Base-by-base conservation (phyloP, 768 basidiomycete genomes). In the Lactifluus rugatus region DNA sequence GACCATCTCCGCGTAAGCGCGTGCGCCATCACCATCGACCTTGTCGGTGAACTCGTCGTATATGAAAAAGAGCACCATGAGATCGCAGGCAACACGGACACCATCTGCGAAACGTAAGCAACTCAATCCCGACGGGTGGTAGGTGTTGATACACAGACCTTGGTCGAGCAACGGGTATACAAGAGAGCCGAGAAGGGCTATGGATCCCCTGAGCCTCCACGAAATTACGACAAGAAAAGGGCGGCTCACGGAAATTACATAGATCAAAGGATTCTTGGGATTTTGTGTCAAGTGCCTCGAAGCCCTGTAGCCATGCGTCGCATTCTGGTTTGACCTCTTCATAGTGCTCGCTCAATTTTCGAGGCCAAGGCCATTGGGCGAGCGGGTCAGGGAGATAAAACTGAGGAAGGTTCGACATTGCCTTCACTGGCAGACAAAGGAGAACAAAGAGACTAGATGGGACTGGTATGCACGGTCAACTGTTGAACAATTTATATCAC, bases 11-110 rank as follows among this genome's bases (percentile, higher is more conserved):
- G 28, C 47, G 37, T 49, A 48, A 8, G 21, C 19, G n/a, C 39
- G 48, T 17, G 41, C 48, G 14, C 45, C 47, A 25, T 41, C 17
- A 25, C 36, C 39, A n/a, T 39, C 28, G 5, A n/a, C 46, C 39
- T 41, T 32, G 25, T 56, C 55, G 16, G 48, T 56, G 55, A 37
- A 56, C 36, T 56, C 54, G 19, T 56, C 54, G 19, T 37, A 47
- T 17, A 45, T 41, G 46, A 21, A 56, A 9, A 48, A 39, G 26
- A 56, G 34, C 19, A 23, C 37, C 37, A 39, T 39, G 17, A 39
- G 37, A 39, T 39, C 37, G 7, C 37, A 39, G 11, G 16, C 37
- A 8, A 56, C 41, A 21, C 48, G 47, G n/a, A 49, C 10, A 31
- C 48, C 32, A 21, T n/a, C 48, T 50, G 14, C 1, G 17, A 31